A percentile compares a stretch with the other conserved stretches of the same genome.
Evolutionary conservation across 2,329 filamentous ascomycete species (phyloP).

Genomic region (Penicillium sp.): DNA sequence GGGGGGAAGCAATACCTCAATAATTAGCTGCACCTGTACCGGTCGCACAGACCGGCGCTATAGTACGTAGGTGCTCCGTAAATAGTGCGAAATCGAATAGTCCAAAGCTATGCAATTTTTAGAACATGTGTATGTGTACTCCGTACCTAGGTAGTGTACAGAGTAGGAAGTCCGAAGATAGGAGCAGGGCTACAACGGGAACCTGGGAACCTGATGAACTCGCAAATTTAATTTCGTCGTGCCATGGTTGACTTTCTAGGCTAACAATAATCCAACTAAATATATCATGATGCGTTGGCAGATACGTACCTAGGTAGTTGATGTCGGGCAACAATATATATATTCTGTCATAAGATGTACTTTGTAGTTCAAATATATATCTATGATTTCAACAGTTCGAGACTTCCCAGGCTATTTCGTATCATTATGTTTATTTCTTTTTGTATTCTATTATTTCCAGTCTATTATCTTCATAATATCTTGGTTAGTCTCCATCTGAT

Average conservation of each 20-base stretch:
- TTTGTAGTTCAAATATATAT: not conserved
- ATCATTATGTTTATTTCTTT: too few relatives aligned
- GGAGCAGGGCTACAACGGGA: not conserved
- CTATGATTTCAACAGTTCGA: not conserved
- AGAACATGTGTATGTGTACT: not conserved
- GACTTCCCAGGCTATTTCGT: too few relatives aligned
- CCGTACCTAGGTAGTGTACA: too few relatives aligned
- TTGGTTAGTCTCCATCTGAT: conserved; percentile 14
- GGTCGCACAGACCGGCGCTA: not conserved
- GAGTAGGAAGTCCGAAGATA: not conserved
- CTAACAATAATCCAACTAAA: not conserved
- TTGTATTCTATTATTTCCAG: too few relatives aligned
- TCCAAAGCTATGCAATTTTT: not conserved
- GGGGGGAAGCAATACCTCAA: conserved; percentile 1
- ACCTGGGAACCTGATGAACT: not conserved
- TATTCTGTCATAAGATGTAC: not conserved
- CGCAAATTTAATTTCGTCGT: not conserved
- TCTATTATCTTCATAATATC: not conserved
- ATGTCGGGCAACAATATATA: conserved; percentile 16
- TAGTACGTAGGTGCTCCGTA: not conserved
- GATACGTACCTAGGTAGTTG: not conserved
- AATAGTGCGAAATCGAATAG: not conserved
- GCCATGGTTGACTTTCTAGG: conserved; percentile 18
- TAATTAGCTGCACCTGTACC: not conserved
- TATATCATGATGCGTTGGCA: conserved; percentile 24